Base-by-base conservation (phyloP, 2,329 filamentous ascomycete genomes). In the Aspergillus caelatus region DNA sequence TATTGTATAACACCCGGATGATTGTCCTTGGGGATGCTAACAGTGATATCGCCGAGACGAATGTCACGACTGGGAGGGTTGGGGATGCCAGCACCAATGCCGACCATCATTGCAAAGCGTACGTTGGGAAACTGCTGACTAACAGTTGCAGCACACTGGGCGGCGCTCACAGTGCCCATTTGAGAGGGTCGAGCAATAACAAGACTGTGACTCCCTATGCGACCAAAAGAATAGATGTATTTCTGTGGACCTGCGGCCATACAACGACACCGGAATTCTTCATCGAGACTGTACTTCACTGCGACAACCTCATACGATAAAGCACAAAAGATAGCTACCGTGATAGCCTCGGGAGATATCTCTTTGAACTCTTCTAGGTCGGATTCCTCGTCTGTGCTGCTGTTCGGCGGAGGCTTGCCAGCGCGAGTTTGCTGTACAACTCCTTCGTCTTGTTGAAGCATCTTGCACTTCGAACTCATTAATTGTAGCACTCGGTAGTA, bases 31-130 rank as follows among this genome's bases (percentile, higher is more conserved):
- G 59, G 52, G 4, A 36, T 50, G 19, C 52, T 52, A n/a, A 61
- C 41, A 14, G 70, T 66, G 28, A 72, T 57, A 63, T 72, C 70
- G 4, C 70, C 70, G 2, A 72, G 62, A 1, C 68, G 62, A 57
- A 71, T 64, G 56, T 71, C 70, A 12, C 64, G 34, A 14, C 36
- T 45, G 7, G 19, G 19, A 10, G 28, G 46, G 45, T 52, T 30
- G 14, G 71, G 70, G 19, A 68, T 64, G 10, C 68, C 71, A 41
- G 67, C 70, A 8, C 68, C 71, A 46, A 72, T 66, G 16, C 69
- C 69, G 10, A 73, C 69, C 63, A 72, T 65, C 36, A 73, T 52
- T 30, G 54, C 57, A 41, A 72, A 57, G 14, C 64, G 56, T 36
- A 72, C 21, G n/a, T 55, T 48, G 12, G 34, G 48, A 32, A 56